Evolutionary conservation across 192 early-diverging fungal genomes (phyloP), one percentile per base, ranked within the genome.

Genomic region (Backusella westeae): DNA sequence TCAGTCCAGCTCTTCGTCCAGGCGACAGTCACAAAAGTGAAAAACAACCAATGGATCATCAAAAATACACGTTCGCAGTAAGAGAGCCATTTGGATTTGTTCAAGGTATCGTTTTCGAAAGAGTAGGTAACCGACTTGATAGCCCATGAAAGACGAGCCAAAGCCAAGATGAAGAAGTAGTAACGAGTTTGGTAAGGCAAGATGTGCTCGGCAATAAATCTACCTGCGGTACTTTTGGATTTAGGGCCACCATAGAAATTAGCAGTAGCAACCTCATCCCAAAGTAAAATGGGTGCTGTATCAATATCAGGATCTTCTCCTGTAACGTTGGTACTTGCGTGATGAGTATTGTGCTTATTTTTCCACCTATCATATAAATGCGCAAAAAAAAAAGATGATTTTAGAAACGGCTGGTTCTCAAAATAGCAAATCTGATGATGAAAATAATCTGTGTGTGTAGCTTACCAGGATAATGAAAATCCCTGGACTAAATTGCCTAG

Each of bases 331-430:
- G 94, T 91, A 4, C 87, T 85, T 3, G 87, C 89, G 81, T 96
- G 94, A 78, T 96, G 94, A 32, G 93, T 94, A 86, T 91, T 92
- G 86, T 96, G 94, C 84, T 95, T 95, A 83, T 94, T 86, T 82
- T 95, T 95, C 94, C 94, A 95, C 91, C 85, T 86, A 68, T 32
- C 4, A 76, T 1, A 72, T 39, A 59, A 56, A 59, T 19, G 52
- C 14, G 41, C 56, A 26, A 26, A 63, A 63, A 59, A 63, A 63
- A 63, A 29, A 63, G 53, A 14, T 56, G 19, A 56, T 56, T 56
- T 56, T 56, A 56, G 53, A 56, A 21, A n/a, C n/a, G 7, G 53
- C 53, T 56, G 53, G 53, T 9, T 56, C 34, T 35, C 34, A 32
- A 49, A 74, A 36, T 34, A n/a, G 38, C 39, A 77, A 46, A 63